phyloP scores from a whole-genome alignment of 2,329 filamentous ascomycete genomes.

The Coniochaeta hoffmannii region DNA sequence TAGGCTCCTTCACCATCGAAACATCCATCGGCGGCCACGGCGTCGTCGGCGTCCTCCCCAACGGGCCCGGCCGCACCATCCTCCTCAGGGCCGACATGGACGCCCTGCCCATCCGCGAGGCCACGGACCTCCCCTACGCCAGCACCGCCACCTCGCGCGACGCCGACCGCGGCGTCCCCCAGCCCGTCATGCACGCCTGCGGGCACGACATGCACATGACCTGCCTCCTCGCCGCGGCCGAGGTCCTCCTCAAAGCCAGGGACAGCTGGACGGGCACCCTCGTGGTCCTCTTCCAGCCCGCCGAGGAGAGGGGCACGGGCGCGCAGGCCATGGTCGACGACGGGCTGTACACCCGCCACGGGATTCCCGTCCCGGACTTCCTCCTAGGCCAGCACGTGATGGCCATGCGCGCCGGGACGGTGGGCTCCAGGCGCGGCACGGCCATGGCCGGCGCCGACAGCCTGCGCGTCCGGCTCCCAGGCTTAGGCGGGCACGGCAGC shows the following conservation, averaged over 20 bases:
- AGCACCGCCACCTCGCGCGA: conserved; percentile 32
- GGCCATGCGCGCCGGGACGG: conserved; percentile 21
- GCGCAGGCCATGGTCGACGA: conserved; percentile 37
- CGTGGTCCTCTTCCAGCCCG: conserved; percentile 58
- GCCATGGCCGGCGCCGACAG: conserved; percentile 18
- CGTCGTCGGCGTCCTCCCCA: conserved; percentile 14
- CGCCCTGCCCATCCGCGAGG: conserved; percentile 38
- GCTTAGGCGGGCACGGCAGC: conserved; percentile 34
- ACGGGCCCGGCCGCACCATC: conserved; percentile 22
- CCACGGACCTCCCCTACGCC: conserved; percentile 38
- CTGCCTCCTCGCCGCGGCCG: conserved; percentile 46
- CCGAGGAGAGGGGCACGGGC: conserved; percentile 56
- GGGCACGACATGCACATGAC: conserved; percentile 62
- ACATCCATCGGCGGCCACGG: conserved; percentile 17
- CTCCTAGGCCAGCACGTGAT: conserved; percentile 28
- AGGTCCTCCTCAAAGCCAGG: conserved; percentile 35
- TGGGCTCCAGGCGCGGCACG: conserved; percentile 16
- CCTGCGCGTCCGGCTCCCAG: conserved; percentile 21
- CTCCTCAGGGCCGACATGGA: conserved; percentile 42
- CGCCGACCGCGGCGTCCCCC: conserved; percentile 32
- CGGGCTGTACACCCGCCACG: conserved; percentile 21
- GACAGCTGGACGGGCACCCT: conserved; percentile 54
- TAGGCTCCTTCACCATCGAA: conserved; percentile 10
- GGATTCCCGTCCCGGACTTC: conserved; percentile 22
- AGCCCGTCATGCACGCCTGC: conserved; percentile 61